Conservation (phyloP, 108 stramenopile species). For the Nannochloropsis gaditana region DNA sequence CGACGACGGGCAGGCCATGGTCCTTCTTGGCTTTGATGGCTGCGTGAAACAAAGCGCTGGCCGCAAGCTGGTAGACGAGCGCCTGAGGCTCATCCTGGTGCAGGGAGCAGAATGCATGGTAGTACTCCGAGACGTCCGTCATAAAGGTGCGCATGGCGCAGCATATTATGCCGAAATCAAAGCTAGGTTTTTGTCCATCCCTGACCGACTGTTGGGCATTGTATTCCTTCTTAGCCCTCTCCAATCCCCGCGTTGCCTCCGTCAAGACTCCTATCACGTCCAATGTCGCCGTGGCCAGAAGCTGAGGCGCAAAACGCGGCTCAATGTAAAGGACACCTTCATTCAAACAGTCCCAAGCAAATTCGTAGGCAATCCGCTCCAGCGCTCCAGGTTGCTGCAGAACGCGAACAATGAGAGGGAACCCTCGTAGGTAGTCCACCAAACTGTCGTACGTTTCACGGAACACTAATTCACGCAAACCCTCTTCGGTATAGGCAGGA, state of each 20-base stretch:
- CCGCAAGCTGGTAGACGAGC: not conserved
- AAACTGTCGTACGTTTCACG: constrained; percentile 3
- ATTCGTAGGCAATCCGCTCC: constrained; percentile 22
- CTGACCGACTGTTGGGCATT: not conserved
- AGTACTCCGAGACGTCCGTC: constrained; percentile 12
- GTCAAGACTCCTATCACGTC: not conserved
- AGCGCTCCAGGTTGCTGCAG: constrained; percentile 6
- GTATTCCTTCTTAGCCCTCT: not conserved
- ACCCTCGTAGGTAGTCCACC: constrained; percentile 21
- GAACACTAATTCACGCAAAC: not conserved
- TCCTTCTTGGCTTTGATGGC: not conserved
- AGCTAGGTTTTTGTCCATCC: not conserved
- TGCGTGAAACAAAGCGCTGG: not conserved
- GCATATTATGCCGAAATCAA: constrained; percentile 14
- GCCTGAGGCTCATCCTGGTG: not conserved
- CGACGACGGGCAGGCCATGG: not conserved
- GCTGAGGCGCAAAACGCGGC: constrained; percentile 15
- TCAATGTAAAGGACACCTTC: constrained; percentile 22
- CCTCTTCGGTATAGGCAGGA: constrained; percentile 15
- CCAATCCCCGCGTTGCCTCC: not conserved
- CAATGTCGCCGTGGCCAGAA: constrained; percentile 6
- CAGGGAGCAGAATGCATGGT: constrained; percentile 5
- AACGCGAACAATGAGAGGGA: not conserved
- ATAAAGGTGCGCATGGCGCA: constrained; percentile 21
- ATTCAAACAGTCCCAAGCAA: not conserved